These are phyloP conservation scores for Metschnikowia rubicola DNA, from an alignment of 805 yeast species.

Conservation along the genomic window DNA sequence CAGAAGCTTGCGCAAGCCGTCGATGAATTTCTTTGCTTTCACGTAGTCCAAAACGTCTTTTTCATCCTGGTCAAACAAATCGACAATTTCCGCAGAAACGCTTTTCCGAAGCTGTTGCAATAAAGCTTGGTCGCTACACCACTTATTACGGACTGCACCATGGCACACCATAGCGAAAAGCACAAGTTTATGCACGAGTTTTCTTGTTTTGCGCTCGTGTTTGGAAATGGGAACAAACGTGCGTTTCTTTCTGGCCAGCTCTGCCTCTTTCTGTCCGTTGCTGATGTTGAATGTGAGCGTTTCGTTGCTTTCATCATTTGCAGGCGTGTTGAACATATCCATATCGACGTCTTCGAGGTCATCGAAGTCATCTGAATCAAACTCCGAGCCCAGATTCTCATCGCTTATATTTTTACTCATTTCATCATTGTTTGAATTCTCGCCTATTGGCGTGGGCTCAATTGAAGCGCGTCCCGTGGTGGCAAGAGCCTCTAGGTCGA, in stretches of 20 bases:
- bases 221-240: conserved; percentile 39
- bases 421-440: neutral
- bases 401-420: neutral
- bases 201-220: conserved; percentile 55
- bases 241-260: conserved; percentile 19
- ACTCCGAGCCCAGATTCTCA: conserved; percentile 2
- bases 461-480: neutral
- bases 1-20: conserved; percentile 69
- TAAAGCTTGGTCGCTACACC: conserved; percentile 59
- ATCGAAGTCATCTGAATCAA: conserved; percentile 35
- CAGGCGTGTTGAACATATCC: conserved; percentile 9
- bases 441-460: neutral
- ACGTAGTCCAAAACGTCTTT: conserved; percentile 28
- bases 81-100: conserved; percentile 46
- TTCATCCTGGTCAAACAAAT: conserved; percentile 36
- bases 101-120: conserved; percentile 38
- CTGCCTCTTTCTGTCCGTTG: conserved; percentile 3
- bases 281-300: conserved; percentile 17
- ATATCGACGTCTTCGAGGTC: conserved; percentile 32
- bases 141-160: conserved; percentile 64
- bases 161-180: conserved; percentile 61
- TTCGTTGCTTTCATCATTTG: conserved; percentile 1
- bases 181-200: conserved; percentile 54
- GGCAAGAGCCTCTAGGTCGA: conserved; percentile 25
- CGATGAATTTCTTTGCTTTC: conserved; percentile 65